Conservation (phyloP, 2,329 filamentous ascomycete genomes). For the Pseudonectria buxi region DNA sequence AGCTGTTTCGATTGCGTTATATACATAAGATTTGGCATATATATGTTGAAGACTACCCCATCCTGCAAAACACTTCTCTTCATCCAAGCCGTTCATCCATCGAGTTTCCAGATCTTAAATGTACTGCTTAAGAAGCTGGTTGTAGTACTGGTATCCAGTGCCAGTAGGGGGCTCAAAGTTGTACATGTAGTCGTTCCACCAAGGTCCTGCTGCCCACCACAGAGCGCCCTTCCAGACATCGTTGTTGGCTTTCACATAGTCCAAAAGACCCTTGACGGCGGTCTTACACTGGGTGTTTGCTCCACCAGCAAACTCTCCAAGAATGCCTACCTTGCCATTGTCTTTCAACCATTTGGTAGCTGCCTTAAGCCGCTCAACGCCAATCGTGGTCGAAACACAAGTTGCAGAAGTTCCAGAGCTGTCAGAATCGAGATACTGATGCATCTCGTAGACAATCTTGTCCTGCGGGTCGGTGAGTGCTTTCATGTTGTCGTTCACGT, state of each 20-base stretch:
- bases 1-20: too few species aligned
- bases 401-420: conserved; percentile 40
- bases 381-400: conserved; percentile 45
- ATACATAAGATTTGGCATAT: too few species aligned
- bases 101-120: too few species aligned
- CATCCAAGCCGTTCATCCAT: too few species aligned
- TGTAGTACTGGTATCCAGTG: conserved; percentile 29
- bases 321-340: conserved; percentile 47
- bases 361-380: conserved; percentile 38
- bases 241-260: conserved; percentile 45
- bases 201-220: conserved; percentile 54
- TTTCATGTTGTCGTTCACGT: conserved; percentile 36
- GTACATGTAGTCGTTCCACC: conserved; percentile 49
- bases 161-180: conserved; percentile 40
- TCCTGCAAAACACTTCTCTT: too few species aligned
- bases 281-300: conserved; percentile 43
- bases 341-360: conserved; percentile 49
- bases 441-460: conserved; percentile 52
- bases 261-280: conserved; percentile 45
- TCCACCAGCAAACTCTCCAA: conserved; percentile 54
- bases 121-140: too few species aligned
- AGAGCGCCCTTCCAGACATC: conserved; percentile 53
- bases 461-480: conserved; percentile 41
- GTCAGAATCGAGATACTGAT: conserved; percentile 53
- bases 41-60: too few species aligned